Percentiles rank a stretch among this genome's conserved stretches.
phyloP scores from a whole-genome alignment of 371 early-diverging fungal species.

The Dinochytrium kinnereticum region DNA sequence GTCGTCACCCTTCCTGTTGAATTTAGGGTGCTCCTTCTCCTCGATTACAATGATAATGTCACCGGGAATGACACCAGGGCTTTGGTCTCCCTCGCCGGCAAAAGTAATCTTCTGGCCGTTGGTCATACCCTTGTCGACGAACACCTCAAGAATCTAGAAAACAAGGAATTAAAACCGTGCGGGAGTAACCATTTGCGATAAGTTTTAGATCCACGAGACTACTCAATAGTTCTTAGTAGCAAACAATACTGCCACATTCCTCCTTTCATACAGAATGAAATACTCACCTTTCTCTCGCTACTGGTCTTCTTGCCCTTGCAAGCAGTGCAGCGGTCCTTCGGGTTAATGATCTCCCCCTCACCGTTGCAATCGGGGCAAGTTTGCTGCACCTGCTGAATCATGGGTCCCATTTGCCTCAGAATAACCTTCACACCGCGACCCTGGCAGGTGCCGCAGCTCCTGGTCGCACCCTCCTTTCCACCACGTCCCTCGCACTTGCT shows the following conservation, averaged over 20 bases:
- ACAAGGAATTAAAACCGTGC: too few relatives aligned
- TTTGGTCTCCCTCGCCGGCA: constrained; percentile 90
- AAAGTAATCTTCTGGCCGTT: constrained; percentile 89
- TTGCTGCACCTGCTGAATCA: constrained; percentile 97
- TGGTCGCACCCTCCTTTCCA: constrained; percentile 61
- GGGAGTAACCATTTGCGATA: too few relatives aligned
- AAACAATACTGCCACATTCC: not conserved
- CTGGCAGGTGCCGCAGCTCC: constrained; percentile 82
- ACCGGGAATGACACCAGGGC: constrained; percentile 77
- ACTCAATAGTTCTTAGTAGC: too few relatives aligned
- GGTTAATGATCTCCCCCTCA: constrained; percentile 84
- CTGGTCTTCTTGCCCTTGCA: constrained; percentile 85
- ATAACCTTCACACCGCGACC: constrained; percentile 90
- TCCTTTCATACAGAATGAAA: not conserved
- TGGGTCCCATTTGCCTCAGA: constrained; percentile 94
- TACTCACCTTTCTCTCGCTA: constrained; percentile 76
- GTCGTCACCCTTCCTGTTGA: constrained; percentile 82
- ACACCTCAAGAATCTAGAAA: constrained; percentile 74
- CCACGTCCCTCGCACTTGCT: constrained; percentile 76
- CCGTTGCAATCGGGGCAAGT: constrained; percentile 90
- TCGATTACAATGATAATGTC: constrained; percentile 85
- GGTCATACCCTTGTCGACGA: constrained; percentile 91
- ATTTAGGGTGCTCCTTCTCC: constrained; percentile 79
- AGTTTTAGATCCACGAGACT: too few relatives aligned
- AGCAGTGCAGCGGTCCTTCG: constrained; percentile 85